Evolutionary conservation across 257 asterid species (phyloP), one percentile per base, ranked within the genome.

Genomic region (Solanum appendiculatum): DNA sequence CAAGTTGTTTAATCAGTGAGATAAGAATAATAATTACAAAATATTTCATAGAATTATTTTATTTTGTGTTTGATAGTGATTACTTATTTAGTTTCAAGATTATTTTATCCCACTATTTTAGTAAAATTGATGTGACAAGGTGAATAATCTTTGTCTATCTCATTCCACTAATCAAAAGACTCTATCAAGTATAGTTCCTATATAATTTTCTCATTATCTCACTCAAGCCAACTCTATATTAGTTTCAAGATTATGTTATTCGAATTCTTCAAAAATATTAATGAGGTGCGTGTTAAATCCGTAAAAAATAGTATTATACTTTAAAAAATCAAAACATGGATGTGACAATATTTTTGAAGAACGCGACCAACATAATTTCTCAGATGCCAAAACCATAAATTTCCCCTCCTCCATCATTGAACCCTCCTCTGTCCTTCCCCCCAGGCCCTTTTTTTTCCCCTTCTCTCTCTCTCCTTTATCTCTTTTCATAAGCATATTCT

Each of bases 351-450:
- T 68, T 68, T 31, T 69, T 31, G 0, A 69, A 7, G 14, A 69
- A 42, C 2, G 0, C 25, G 2, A 31, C 0, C 25, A 69, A 31
- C n/a, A 31, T 31, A 31, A 31, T 29, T 34, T 64, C 60, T 2
- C 37, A 37, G 77, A 42, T 88, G 83, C 80, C 60, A 84, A 87
- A 69, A 34, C 85, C 78, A 29, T 15, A 86, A 60, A 85, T 25
- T 34, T 66, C 69, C 60, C 27, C 75, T 80, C 77, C 86, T 69
- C 64, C 82, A 33, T 34, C 51, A 46, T 48, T 39, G 69, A 86
- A 89, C 81, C 31, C 23, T n/a, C 31, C 63, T n/a, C 48, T 58
- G 18, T 72, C 84, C 84, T 77, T 37, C 68, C 5, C 40, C 72
- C 78, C 15, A 31, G 34, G 7, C n/a, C 20, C 20, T 66, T 16